phyloP scores from a whole-genome alignment of 2,329 filamentous ascomycete species.

The Pezicula rhizophila region DNA sequence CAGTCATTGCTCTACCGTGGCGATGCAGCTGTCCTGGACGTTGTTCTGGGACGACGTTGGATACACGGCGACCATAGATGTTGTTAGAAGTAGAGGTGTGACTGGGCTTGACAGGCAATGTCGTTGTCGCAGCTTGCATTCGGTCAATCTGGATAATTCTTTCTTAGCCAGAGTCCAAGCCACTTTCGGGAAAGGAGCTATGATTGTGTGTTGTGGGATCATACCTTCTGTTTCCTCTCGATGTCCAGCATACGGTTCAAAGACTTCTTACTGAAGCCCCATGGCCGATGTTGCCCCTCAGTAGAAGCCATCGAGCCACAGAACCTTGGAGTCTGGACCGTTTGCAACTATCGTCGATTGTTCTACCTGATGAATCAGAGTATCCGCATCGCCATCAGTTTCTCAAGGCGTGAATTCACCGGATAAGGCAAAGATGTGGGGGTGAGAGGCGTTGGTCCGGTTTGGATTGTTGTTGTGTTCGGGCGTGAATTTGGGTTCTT shows the following conservation, averaged over 20 bases:
- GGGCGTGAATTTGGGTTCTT: no score
- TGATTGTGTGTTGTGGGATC: slow-evolving; percentile 15
- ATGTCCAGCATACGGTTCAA: slow-evolving; percentile 55
- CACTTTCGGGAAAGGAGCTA: slow-evolving; percentile 12
- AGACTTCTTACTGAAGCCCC: slow-evolving; percentile 13
- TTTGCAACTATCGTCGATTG: slow-evolving; percentile 1
- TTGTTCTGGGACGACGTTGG: slow-evolving; percentile 7
- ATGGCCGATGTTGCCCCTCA: slow-evolving; percentile 9
- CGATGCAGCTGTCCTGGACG: slow-evolving; percentile 5
- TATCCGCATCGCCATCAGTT: neutral
- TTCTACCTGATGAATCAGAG: neutral
- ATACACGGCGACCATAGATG: neutral
- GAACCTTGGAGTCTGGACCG: neutral
- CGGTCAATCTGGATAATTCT: slow-evolving; percentile 32
- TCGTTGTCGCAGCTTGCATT: slow-evolving; percentile 22
- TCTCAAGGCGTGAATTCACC: no score
- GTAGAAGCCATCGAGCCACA: slow-evolving; percentile 8
- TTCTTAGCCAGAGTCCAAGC: slow-evolving; percentile 23
- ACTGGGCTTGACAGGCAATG: slow-evolving; percentile 2
- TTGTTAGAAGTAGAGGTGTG: slow-evolving; percentile 9
- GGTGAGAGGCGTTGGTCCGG: no score
- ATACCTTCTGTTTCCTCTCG: slow-evolving; percentile 53
- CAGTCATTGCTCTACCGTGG: slow-evolving; percentile 17
- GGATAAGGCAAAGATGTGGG: no score
- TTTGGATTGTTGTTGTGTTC: no score